Base-by-base conservation (phyloP, 768 basidiomycete species). In the Mycena albidolilacea region DNA sequence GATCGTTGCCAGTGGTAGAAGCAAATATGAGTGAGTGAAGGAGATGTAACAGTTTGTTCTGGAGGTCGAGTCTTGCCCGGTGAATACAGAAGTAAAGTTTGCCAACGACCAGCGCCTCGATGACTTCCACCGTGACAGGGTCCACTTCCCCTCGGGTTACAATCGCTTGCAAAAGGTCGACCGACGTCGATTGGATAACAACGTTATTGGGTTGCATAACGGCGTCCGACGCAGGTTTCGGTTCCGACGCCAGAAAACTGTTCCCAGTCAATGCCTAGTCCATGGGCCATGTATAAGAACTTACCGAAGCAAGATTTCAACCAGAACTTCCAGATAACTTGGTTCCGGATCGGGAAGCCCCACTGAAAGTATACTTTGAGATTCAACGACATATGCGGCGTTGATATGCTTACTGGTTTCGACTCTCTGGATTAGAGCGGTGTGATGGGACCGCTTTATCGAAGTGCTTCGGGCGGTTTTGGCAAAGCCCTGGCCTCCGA, bases 11-110 rank as follows among this genome's bases (percentile, higher is more conserved):
- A 37, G 85, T 73, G 1, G 85, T 88, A 5, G 91, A 90, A 1
- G 90, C 90, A 4, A 93, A 92, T 52, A 97, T 91, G 41, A 96
- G 84, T 0, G 95, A 93, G 79, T 98, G 97, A 0, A 99, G 88
- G 14, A 97, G 89, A 79, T 97, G 96, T 5, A 99, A 88, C 61
- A 97, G 88, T 80, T 97, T 97, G 86, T 95, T 97, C 84, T 99
- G 98, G 15, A 97, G 85, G 77, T 97, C 94, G 50, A 96, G 88
- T 44, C 91, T 87, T 48, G 82, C 84, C 23, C 85, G 83, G 78
- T 97, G 94, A 41, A 98, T 85, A 58, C 87, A 91, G 60, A 89
- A 85, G 80, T 90, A 96, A 1, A 97, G 87, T 80, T 95, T 95
- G 58, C 88, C 88, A 37, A 96, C 85, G 57, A 97, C 86, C 8